Conservation (phyloP, 768 basidiomycete genomes). For the Dendrothele bispora region DNA sequence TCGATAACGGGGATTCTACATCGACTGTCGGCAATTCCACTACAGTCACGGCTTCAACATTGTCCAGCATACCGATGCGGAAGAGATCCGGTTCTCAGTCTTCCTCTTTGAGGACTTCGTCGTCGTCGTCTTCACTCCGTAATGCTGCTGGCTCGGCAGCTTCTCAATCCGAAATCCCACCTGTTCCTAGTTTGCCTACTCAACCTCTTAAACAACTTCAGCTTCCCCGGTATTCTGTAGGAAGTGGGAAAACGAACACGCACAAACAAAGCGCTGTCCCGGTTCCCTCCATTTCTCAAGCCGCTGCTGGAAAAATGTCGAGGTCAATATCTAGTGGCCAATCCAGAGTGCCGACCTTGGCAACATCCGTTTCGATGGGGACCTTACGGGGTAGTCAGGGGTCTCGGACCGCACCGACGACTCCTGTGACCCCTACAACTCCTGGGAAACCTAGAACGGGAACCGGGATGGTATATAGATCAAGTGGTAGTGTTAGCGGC, state of each 20-base stretch:
- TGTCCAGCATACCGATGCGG: not conserved
- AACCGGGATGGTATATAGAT: constrained; percentile 69
- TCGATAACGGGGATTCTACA: no score
- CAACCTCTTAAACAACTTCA: constrained; percentile 26
- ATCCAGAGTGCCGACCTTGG: no score
- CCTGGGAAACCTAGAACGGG: constrained; percentile 53
- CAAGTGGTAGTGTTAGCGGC: no score
- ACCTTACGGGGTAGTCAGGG: constrained; percentile 13
- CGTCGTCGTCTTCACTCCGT: constrained; percentile 13
- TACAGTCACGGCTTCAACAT: not conserved
- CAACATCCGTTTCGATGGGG: constrained; percentile 26
- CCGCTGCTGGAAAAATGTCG: constrained; percentile 13
- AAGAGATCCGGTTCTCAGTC: constrained; percentile 3
- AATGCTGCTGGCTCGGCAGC: constrained; percentile 31
- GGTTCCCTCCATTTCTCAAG: constrained; percentile 24
- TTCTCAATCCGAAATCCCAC: constrained; percentile 10
- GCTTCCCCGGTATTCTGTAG: constrained; percentile 24
- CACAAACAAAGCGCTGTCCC: constrained; percentile 36
- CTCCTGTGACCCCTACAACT: not conserved
- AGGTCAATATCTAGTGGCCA: constrained; percentile 22
- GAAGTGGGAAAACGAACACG: constrained; percentile 2
- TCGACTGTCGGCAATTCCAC: not conserved
- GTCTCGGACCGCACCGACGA: constrained; percentile 6
- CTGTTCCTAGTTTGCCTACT: constrained; percentile 11
- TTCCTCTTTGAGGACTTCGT: constrained; percentile 5